phyloP scores from a whole-genome alignment of 768 basidiomycete species.

The Lentinula lateritia region DNA sequence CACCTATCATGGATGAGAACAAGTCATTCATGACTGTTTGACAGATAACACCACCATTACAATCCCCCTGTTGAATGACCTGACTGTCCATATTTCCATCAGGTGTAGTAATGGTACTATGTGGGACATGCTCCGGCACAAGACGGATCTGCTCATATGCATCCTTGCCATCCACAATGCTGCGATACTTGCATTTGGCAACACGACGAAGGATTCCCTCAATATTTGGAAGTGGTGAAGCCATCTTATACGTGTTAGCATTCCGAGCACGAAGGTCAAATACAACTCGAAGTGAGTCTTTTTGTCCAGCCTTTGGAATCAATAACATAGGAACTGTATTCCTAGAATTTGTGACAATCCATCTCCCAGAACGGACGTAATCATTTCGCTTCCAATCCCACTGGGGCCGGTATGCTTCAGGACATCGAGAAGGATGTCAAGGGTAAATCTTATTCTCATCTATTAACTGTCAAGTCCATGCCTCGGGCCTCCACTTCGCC shows the following conservation, averaged over 20 bases:
- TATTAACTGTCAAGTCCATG: too few species aligned
- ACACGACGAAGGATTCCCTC: too few species aligned
- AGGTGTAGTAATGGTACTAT: slow-evolving; percentile 19
- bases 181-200: too few species aligned
- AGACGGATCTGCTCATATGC: slow-evolving; percentile 3
- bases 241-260: slow-evolving; percentile 29
- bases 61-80: slow-evolving; percentile 24
- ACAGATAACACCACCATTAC: slow-evolving; percentile 25
- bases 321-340: slow-evolving; percentile 13
- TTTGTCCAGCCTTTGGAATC: slow-evolving; percentile 20
- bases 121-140: slow-evolving; percentile 18
- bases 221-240: slow-evolving; percentile 29
- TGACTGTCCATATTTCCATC: slow-evolving; percentile 26
- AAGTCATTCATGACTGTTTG: slow-evolving; percentile 31
- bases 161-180: too few species aligned
- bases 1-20: slow-evolving; percentile 17
- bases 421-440: slow-evolving; percentile 15
- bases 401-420: slow-evolving; percentile 15
- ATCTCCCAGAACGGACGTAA: slow-evolving; percentile 20
- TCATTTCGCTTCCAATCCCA: slow-evolving; percentile 17
- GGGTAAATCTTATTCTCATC: slow-evolving; percentile 14
- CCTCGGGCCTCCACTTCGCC: too few species aligned
- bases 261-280: slow-evolving; percentile 31
- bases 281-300: slow-evolving; percentile 25
- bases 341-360: slow-evolving; percentile 12